Percentiles rank a stretch among this genome's conserved stretches.
Conservation (phyloP, 495 filamentous ascomycete genomes). For the Neurospora tetrasperma region DNA sequence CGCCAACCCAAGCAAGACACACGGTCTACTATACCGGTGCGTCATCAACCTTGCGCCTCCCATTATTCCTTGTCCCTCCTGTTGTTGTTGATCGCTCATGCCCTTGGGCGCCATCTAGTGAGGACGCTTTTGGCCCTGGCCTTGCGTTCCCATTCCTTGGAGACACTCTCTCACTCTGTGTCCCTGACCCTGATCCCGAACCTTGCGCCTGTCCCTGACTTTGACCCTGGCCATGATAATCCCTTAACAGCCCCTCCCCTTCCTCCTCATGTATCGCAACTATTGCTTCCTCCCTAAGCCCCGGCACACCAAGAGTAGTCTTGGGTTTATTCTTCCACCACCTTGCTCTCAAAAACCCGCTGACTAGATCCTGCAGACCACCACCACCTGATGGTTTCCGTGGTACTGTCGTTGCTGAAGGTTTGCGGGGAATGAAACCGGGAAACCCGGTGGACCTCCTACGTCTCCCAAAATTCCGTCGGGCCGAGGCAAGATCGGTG, state of each 20-base stretch:
- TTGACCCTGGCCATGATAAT: not conserved
- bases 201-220: not conserved
- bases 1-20: not conserved
- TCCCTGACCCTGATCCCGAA: not conserved
- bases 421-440: slow-evolving; percentile 37
- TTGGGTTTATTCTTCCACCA: slow-evolving; percentile 28
- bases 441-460: slow-evolving; percentile 45
- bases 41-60: not conserved
- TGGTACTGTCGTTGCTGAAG: not conserved
- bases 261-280: not conserved
- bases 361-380: slow-evolving; percentile 29
- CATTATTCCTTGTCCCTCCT: not conserved
- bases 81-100: not conserved
- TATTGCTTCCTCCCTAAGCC: not conserved
- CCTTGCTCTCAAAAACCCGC: slow-evolving; percentile 27
- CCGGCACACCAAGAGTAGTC: not conserved
- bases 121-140: not conserved
- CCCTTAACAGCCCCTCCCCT: not conserved
- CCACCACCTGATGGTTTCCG: slow-evolving; percentile 16
- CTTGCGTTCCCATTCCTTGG: not conserved
- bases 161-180: not conserved
- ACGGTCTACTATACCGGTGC: not conserved
- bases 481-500: slow-evolving; percentile 16
- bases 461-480: slow-evolving; percentile 25
- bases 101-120: not conserved